Evolutionary conservation across 352 stramenopile species (phyloP), one percentile per base, ranked within the genome.

Genomic region (Phytopythium boreale): DNA sequence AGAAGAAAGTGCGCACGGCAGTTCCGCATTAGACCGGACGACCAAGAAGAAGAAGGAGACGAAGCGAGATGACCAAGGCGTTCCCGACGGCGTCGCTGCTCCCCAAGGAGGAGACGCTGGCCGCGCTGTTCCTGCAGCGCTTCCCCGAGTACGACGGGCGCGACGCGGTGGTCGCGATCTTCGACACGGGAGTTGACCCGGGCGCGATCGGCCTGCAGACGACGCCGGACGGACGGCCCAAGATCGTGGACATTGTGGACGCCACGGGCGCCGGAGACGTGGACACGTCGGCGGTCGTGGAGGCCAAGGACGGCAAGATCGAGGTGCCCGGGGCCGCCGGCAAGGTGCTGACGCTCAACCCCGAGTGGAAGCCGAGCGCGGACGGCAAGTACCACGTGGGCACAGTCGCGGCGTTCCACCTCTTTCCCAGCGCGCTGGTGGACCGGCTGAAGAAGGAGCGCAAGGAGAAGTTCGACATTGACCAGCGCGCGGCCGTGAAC

Each of bases 171-270:
- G 93, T 98, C 39, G 94, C 88, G n/a, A 93, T 99, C 66, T 87
- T 99, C 50, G 96, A 99, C 81, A 98, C 96, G 27, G 96, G 96
- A 49, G 91, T 98, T 61, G 96, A 99, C 70, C 92, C 94, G 0
- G 92, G 87, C 3, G 95, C 96, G 0, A 79, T 82, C 39, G 94
- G 93, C 2, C 73, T 98, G 19, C 86, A 94, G 66, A 81, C 76
- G 31, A 97, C 90, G 47, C 68, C 81, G 11, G 88, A 97, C 73
- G 92, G 92, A 12, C 79, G 85, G 24, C 89, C 88, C 53, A 98
- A 99, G 79, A 77, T 98, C 64, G 69, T 99, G 17, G 93, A 98
- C 74, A 79, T 99, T 49, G 82, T 98, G 27, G 97, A 99, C 79
- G 96, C 93, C 72, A 98, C 94, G 31, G 97, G 81, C 44, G 76